Conservation (phyloP, 257 asterid genomes). For the Nicotiana paniculata region DNA sequence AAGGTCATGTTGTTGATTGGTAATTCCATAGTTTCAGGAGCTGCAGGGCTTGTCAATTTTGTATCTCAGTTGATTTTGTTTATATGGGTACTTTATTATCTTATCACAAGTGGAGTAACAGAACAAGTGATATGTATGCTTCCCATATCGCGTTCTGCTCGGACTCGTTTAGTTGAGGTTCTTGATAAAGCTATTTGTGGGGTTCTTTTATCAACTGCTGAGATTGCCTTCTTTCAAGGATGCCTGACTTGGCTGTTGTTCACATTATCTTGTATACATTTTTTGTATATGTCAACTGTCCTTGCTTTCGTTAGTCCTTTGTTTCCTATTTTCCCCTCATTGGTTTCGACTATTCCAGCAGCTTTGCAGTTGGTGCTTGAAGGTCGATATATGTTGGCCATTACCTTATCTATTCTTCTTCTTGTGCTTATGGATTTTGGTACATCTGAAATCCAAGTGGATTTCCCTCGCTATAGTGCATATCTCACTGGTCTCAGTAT, state of each 20-base stretch:
- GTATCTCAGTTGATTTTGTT: slow-evolving; percentile 76
- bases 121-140: slow-evolving; percentile 84
- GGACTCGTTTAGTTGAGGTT: slow-evolving; percentile 74
- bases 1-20: slow-evolving; percentile 57
- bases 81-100: slow-evolving; percentile 76
- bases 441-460: slow-evolving; percentile 69
- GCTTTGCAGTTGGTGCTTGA: slow-evolving; percentile 56
- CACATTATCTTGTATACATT: slow-evolving; percentile 65
- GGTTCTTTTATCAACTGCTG: slow-evolving; percentile 78
- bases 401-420: slow-evolving; percentile 44
- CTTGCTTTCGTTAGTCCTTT: slow-evolving; percentile 55
- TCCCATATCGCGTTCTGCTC: slow-evolving; percentile 65
- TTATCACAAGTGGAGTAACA: slow-evolving; percentile 89
- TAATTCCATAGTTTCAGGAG: slow-evolving; percentile 81
- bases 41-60: slow-evolving; percentile 72
- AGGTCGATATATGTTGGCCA: slow-evolving; percentile 49
- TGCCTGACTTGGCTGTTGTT: slow-evolving; percentile 95
- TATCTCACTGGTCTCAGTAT: slow-evolving; percentile 73
- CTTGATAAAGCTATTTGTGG: slow-evolving; percentile 79
- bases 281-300: slow-evolving; percentile 72
- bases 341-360: slow-evolving; percentile 66
- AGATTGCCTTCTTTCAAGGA: slow-evolving; percentile 86
- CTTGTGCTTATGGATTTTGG: slow-evolving; percentile 69
- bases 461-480: slow-evolving; percentile 71
- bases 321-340: slow-evolving; percentile 53